Base-by-base conservation (phyloP, 768 basidiomycete genomes). In the Serpula lacrymans region DNA sequence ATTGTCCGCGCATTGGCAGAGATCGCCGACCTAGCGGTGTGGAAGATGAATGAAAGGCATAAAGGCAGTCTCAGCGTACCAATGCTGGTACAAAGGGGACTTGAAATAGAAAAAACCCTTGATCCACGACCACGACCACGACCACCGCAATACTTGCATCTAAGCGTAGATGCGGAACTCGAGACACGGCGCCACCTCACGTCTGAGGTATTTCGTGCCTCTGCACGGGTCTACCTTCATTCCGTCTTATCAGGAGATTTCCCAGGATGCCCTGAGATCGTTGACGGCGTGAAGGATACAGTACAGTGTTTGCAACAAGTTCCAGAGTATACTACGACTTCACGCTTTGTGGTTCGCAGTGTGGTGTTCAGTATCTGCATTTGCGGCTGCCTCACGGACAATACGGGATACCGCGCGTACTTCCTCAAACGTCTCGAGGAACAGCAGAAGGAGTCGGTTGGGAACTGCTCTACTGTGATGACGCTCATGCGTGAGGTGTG, bases 1-100 rank as follows among this genome's bases (percentile, higher is more conserved):
- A 78, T 86, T 39, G 78, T 91, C 34, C 82, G 84, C 71, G 86
- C 84, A 20, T 70, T 91, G 31, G 84, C 89, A 4, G 80, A 88
- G 65, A 84, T 77, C 26, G 77, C 82, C 9, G 65, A 62, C 14
- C 72, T 92, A 12, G 72, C 82, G 29, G 52, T 46, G 38, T 91
- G 85, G 86, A 89, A 88, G 64, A 65, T 67, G 14, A 39, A 37
- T 0, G 64, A 77, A 39, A 41, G 43, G 45, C 43, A 23, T 0
- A 48, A 44, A 4, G 77, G 80, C 28, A 55, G 57, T 32, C 74
- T 89, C 16, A 82, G 78, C 62, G 56, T 82, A 18, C 75, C 72
- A 6, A 70, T 74, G 26, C 76, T 91, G 36, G 78, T 84, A 39
- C 60, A 57, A 47, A 68, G 65, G 42, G 82, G 77, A 5, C 49